These are phyloP conservation scores for Trametes cubensis DNA, from an alignment of 768 basidiomycete genomes.

Conservation along the genomic window DNA sequence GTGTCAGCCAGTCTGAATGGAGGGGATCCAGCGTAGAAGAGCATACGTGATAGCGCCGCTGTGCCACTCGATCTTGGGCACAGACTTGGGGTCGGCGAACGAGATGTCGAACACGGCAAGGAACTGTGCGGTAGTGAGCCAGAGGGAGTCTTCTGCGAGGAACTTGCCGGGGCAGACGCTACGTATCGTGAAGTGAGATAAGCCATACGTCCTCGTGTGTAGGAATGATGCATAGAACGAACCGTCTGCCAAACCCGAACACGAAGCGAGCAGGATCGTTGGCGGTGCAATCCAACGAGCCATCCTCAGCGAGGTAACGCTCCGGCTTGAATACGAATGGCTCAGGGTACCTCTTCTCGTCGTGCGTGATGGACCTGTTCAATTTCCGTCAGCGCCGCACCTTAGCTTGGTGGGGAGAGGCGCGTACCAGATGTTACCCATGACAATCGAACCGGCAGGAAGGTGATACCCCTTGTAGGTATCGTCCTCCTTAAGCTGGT, in stretches of 20 bases:
- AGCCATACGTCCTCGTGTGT: too few species aligned
- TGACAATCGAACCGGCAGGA: constrained; percentile 26
- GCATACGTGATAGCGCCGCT: constrained; percentile 16
- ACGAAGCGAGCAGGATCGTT: constrained; percentile 18
- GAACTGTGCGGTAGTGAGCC: constrained; percentile 28
- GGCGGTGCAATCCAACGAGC: constrained; percentile 15
- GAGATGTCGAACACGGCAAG: constrained; percentile 26
- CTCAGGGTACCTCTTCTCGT: constrained; percentile 18
- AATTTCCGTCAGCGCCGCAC: not conserved
- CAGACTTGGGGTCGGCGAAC: constrained; percentile 7
- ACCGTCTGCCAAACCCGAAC: constrained; percentile 20
- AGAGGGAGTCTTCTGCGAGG: constrained; percentile 29
- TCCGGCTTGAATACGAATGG: constrained; percentile 17
- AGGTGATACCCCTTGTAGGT: constrained; percentile 27
- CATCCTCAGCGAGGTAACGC: constrained; percentile 12
- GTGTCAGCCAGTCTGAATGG: too few species aligned
- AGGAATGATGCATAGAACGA: not conserved
- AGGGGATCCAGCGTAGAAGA: not conserved
- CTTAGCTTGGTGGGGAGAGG: too few species aligned
- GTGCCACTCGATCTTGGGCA: constrained; percentile 16
- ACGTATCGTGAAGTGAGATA: too few species aligned
- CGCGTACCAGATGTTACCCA: constrained; percentile 29
- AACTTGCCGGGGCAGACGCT: constrained; percentile 31
- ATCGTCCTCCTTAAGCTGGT: constrained; percentile 27
- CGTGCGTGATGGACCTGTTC: constrained; percentile 19